Base-by-base conservation (phyloP, 305 asterid species). In the Rubia balearica region DNA sequence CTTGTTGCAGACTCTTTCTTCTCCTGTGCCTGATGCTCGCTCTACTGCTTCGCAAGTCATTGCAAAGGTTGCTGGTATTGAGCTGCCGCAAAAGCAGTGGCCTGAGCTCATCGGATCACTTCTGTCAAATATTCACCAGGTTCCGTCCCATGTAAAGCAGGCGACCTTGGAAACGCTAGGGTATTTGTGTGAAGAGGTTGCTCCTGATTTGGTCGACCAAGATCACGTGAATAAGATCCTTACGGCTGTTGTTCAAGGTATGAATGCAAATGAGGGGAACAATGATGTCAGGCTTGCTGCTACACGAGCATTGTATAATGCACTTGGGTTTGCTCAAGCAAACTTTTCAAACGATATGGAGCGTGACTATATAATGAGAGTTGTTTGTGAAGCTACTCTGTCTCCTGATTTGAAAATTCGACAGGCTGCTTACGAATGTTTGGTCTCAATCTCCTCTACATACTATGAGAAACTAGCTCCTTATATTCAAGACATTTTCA, bases 21-120 rank as follows among this genome's bases (percentile, higher is more conserved):
- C 98, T 57, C 84, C 81, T 27, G 88, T 81, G 8, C 60, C 79
- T 55, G 98, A 92, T 72, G 98, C 96, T 65, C 85, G 95, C 73
- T 89, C 97, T 45, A 92, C 98, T 67, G 95, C 96, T 42, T 85
- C 98, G 27, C 98, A 92, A 81, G 98, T 90, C 72, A 83, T 87
- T 81, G 98, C 98, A 33, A 92, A 92, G 84, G 92, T 92, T 76
- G 97, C 98, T 17, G 90, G 93, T 46, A 88, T 92, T 74, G 98
- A 92, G 82, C 77, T 92, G 76, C 92, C 98, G 0, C 97, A 90
- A 45, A 90, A 90, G 75, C 96, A 90, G 75, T 92, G 98, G 98
- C 97, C 98, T n/a, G 98, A 92, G 79, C 86, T 92, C 71, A 86
- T 92, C 48, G 97, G 84, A 42, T 81, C 93, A 62, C 92, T 92